These are phyloP conservation scores for Huiozyma sinensis DNA, from an alignment of 805 yeast genomes.

Conservation along the genomic window DNA sequence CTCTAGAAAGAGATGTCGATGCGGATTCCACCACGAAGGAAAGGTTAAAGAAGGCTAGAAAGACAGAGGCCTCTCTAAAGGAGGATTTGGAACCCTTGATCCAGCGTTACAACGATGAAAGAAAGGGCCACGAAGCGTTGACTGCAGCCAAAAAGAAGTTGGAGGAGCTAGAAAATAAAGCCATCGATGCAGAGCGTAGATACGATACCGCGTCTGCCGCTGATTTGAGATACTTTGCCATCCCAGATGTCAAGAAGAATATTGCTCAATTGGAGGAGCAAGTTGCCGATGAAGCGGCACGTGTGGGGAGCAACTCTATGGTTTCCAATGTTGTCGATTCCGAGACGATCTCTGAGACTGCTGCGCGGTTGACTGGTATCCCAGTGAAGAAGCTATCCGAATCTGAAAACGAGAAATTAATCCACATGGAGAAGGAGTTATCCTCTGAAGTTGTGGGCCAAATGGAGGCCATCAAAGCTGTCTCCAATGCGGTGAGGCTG, in stretches of 20 bases:
- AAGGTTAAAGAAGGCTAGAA: constrained; percentile 67
- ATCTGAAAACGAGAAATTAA: constrained; percentile 87
- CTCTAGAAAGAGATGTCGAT: constrained; percentile 89
- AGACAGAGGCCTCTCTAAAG: constrained; percentile 70
- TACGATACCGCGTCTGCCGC: constrained; percentile 92
- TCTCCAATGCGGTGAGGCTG: constrained; percentile 86
- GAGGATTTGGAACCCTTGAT: constrained; percentile 79
- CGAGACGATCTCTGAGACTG: constrained; percentile 92
- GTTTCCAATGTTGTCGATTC: constrained; percentile 84
- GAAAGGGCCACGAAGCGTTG: constrained; percentile 83
- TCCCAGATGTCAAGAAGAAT: constrained; percentile 77
- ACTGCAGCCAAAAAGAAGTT: constrained; percentile 81
- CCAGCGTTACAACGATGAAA: constrained; percentile 77
- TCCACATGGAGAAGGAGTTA: constrained; percentile 85
- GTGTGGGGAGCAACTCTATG: constrained; percentile 50
- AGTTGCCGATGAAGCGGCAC: constrained; percentile 67
- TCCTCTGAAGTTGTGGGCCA: constrained; percentile 87
- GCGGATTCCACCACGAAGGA: constrained; percentile 77
- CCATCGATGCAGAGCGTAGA: constrained; percentile 93
- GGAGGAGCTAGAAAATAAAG: constrained; percentile 88
- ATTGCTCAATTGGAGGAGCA: constrained; percentile 65
- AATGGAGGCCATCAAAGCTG: constrained; percentile 90
- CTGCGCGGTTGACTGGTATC: constrained; percentile 92
- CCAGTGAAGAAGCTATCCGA: constrained; percentile 92
- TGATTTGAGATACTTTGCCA: constrained; percentile 92